A percentile compares a stretch with the other conserved stretches of the same genome.
Evolutionary conservation across 2,329 filamentous ascomycete genomes (phyloP).

Genomic region (Fusarium sp.): DNA sequence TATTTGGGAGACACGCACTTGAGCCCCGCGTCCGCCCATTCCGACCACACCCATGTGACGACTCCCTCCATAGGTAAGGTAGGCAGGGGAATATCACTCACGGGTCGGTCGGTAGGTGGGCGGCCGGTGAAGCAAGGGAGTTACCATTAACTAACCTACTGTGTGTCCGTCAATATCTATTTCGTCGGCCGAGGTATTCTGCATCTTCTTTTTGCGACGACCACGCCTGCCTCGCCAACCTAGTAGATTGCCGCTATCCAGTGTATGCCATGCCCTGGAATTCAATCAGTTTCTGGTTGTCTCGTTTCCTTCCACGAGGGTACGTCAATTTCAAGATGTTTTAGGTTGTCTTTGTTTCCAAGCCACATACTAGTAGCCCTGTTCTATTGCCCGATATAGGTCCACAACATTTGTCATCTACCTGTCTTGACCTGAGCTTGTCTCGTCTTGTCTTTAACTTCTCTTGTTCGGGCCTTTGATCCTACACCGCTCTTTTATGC

Average conservation of each 20-base stretch:
- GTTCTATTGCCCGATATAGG: conserved; percentile 18
- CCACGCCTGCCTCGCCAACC: conserved; percentile 18
- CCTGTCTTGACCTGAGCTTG: conserved; percentile 41
- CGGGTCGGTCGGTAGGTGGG: conserved; percentile 16
- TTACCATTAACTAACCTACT: conserved; percentile 1
- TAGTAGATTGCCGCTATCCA: conserved; percentile 10
- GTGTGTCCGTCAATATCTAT: neutral
- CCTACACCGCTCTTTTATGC: conserved; percentile 48
- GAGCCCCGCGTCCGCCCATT: conserved; percentile 44
- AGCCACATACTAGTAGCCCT: conserved; percentile 42
- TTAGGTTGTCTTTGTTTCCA: conserved; percentile 37
- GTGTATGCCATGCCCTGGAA: conserved; percentile 17
- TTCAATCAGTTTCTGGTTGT: conserved; percentile 36
- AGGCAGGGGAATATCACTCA: conserved; percentile 41
- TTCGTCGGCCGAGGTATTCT: neutral
- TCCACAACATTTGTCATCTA: conserved; percentile 36
- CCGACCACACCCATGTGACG: conserved; percentile 46
- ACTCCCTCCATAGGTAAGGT: conserved; percentile 45
- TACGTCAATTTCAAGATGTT: conserved; percentile 17
- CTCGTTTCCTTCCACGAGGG: conserved; percentile 29
- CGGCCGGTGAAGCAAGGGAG: conserved; percentile 47
- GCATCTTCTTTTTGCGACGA: neutral
- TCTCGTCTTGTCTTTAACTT: conserved; percentile 41
- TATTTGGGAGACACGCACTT: conserved; percentile 27
- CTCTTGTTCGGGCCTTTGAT: conserved; percentile 36